Evolutionary conservation across 176 grass and related monocot species (phyloP), one percentile per base, ranked within the genome.

Genomic region (Zea luxurians): DNA sequence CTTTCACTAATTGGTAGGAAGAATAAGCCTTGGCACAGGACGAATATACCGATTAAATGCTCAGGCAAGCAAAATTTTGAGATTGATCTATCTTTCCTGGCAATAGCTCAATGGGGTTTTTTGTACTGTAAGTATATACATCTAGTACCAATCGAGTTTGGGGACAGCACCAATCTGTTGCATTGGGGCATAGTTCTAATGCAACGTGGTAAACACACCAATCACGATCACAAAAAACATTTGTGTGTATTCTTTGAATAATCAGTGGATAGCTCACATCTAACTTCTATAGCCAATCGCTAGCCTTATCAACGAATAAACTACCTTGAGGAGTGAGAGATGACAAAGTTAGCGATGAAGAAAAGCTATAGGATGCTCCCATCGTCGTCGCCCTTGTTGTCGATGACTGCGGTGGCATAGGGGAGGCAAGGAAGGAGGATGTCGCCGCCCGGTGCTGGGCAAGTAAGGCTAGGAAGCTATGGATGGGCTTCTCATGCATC

Each of bases 301-400:
- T 13, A 69, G 20, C 12, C 18, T 2, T 10, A 8, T 5, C 13
- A 43, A 82, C 58, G 64, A 15, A 41, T 37, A 8, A 5, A 54
- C 61, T 73, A 97, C 94, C 82, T 80, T n/a, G 89, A 79, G 72
- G 91, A 93, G 68, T 89, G 94, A 64, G 71, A 80, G 57, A 97
- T 71, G 58, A 93, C 84, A 34, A 89, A 91, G 79, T 83, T 88
- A 13, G 94, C 91, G 58, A 89, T 49, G 73, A 86, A 36, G 35
- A 91, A 97, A 55, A 97, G 79, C 50, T 88, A 72, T 48, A 84
- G 71, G 15, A 93, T 84, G 73, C 43, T 27, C 50, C 52, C 36
- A 15, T 55, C 55, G 43, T n/a, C 66, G 74, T 70, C 70, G 54
- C 73, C 62, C 42, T 17, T 38, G 44, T 43, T 64, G 62, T 18